Base-by-base conservation (phyloP, 495 filamentous ascomycete species). In the Chaetomium fimeti region DNA sequence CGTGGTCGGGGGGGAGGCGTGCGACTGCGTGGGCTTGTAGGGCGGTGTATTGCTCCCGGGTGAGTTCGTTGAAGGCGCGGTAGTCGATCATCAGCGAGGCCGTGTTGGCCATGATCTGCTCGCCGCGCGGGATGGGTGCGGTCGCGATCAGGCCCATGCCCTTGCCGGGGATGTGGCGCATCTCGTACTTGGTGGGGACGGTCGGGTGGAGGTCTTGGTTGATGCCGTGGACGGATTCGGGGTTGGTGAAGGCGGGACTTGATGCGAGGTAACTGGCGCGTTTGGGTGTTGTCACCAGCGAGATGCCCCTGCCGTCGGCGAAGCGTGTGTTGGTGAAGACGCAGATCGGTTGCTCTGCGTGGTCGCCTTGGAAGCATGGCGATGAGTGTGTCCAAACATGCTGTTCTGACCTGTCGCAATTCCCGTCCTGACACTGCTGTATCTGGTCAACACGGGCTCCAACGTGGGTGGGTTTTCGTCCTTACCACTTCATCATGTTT, bases 41-140 rank as follows among this genome's bases (percentile, higher is more conserved):
- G 18, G 53, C 24, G 1, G 48, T 61, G 60, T 72, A 70, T 22
- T 74, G 52, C 4, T 67, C 61, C 18, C 57, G 47, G 43, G 64
- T 24, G 28, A 77, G 66, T 24, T 69, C 70, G 28, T 72, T 65
- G 54, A 76, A 76, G 36, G 61, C 69, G 20, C 66, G 63, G 55
- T 77, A 76, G 71, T 77, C 75, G 49, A 75, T 71, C 66, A 77
- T 71, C 45, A 73, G 38, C 0, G 75, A 74, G 8, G 63, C 67
- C 15, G 74, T 75, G 61, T 75, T 75, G 56, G 69, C 72, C 60
- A 77, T 68, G 67, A 77, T 75, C 11, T 64, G 58, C 27, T 73
- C 71, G 22, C 73, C 73, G 25, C 75, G 65, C 16, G 36, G 60
- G 64, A 77, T 75, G 58, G 54, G 63, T 2, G 48, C 36, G 2